A percentile compares a stretch with the other conserved stretches of the same genome.
Evolutionary conservation across 495 filamentous ascomycete genomes (phyloP).

Genomic region (Pseudevernia furfuracea): DNA sequence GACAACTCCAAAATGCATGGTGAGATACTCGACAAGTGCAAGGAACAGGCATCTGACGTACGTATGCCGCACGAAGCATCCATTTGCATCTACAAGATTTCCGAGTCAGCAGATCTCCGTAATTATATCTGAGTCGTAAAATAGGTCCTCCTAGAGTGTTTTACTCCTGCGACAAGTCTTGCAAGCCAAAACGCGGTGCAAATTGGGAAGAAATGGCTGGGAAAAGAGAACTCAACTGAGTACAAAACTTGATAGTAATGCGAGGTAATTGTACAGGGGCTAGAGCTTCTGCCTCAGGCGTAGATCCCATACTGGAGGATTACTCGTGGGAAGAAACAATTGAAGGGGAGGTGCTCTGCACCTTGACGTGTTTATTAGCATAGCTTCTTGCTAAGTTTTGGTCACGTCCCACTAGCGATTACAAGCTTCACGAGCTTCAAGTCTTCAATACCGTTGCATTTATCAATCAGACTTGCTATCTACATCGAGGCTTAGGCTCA

Average conservation of each 20-base stretch:
- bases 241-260: slow-evolving; percentile 72
- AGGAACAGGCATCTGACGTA: slow-evolving; percentile 34
- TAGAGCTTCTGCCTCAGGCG: slow-evolving; percentile 2
- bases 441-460: slow-evolving; percentile 1
- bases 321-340: not conserved
- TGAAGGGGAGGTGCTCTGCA: not conserved
- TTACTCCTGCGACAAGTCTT: not conserved
- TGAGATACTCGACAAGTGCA: not conserved
- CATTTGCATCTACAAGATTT: slow-evolving; percentile 59
- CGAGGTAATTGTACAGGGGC: slow-evolving; percentile 46
- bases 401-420: slow-evolving; percentile 1
- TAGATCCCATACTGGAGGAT: not conserved
- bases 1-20: not conserved
- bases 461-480: slow-evolving; percentile 9
- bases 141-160: not conserved
- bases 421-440: not conserved
- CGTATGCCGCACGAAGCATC: slow-evolving; percentile 81
- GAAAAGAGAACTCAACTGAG: slow-evolving; percentile 29
- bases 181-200: not conserved
- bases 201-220: not conserved
- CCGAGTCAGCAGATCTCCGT: not conserved
- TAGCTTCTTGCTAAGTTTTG: not conserved
- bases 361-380: not conserved
- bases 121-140: not conserved
- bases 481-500: slow-evolving; percentile 12